phyloP scores from a whole-genome alignment of 2,329 filamentous ascomycete genomes.

The Fusarium albosuccineum region DNA sequence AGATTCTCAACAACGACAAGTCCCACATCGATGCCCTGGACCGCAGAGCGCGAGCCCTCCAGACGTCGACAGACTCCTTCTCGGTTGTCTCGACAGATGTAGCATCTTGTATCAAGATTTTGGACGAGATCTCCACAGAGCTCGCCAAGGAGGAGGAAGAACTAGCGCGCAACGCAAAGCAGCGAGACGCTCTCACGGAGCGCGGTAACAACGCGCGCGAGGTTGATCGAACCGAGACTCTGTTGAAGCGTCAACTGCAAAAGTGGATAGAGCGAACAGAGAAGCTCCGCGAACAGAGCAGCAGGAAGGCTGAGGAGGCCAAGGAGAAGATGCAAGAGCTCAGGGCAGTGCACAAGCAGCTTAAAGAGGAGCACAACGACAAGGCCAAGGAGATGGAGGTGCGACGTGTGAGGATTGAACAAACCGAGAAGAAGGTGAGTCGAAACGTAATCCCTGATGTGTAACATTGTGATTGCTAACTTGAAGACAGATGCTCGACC shows the following conservation, averaged over 20 bases:
- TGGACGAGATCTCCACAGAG: slow-evolving; percentile 89
- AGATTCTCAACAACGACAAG: slow-evolving; percentile 82
- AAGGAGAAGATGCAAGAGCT: slow-evolving; percentile 93
- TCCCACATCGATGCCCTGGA: slow-evolving; percentile 89
- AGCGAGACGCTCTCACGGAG: slow-evolving; percentile 89
- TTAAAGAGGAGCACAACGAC: slow-evolving; percentile 87
- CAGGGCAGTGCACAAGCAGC: slow-evolving; percentile 79
- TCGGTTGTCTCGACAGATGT: slow-evolving; percentile 87
- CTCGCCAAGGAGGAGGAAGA: slow-evolving; percentile 93
- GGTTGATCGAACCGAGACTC: slow-evolving; percentile 87
- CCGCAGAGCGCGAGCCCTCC: slow-evolving; percentile 86
- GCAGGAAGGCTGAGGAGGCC: slow-evolving; percentile 83
- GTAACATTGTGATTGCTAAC: slow-evolving; percentile 32
- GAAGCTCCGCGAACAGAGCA: slow-evolving; percentile 82
- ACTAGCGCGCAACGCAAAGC: slow-evolving; percentile 80
- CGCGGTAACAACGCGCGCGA: slow-evolving; percentile 90
- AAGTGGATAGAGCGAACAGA: slow-evolving; percentile 92
- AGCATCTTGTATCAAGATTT: slow-evolving; percentile 85
- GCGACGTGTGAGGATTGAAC: slow-evolving; percentile 92
- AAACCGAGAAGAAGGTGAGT: slow-evolving; percentile 95
- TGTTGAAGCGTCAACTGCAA: slow-evolving; percentile 85
- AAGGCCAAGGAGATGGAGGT: slow-evolving; percentile 94
- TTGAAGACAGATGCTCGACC: slow-evolving; percentile 85
- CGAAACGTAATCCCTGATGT: background rate
- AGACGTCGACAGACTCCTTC: slow-evolving; percentile 93